phyloP scores from a whole-genome alignment of 495 filamentous ascomycete genomes.

The Neurospora pannonica region DNA sequence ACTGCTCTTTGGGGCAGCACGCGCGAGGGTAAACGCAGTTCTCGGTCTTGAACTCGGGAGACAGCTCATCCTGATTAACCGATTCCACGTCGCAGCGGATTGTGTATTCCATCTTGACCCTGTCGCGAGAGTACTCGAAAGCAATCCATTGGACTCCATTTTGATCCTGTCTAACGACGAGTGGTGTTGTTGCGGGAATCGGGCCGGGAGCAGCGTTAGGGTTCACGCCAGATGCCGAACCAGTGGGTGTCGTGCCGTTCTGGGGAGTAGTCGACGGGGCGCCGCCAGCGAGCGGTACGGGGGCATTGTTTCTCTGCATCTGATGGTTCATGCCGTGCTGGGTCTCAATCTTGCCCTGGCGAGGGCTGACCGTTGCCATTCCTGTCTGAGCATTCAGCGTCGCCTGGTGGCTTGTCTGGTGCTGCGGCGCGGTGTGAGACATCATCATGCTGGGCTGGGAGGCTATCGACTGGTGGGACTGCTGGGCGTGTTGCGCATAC shows the following conservation, averaged over 20 bases:
- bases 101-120: constrained; percentile 99
- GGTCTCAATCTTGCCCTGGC: constrained; percentile 51
- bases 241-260: constrained; percentile 42
- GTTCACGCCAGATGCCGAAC: constrained; percentile 49
- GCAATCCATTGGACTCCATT: constrained; percentile 99
- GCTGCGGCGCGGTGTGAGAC: constrained; percentile 45
- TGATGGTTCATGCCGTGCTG: constrained; percentile 41
- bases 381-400: constrained; percentile 38
- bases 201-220: constrained; percentile 92
- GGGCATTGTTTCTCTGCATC: constrained; percentile 44
- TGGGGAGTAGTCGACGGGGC: constrained; percentile 32
- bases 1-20: constrained; percentile 91
- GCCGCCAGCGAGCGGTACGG: constrained; percentile 37
- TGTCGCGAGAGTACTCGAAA: constrained; percentile 94
- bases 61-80: constrained; percentile 78
- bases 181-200: constrained; percentile 93
- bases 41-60: constrained; percentile 85
- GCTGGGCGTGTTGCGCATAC: constrained; percentile 66
- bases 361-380: constrained; percentile 50
- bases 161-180: constrained; percentile 89
- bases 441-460: constrained; percentile 47
- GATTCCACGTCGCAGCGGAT: constrained; percentile 98
- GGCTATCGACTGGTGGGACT: constrained; percentile 53
- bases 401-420: constrained; percentile 38
- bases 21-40: constrained; percentile 97